Base-by-base conservation (phyloP, 306 rosid genomes). In the Abrus precatorius region DNA sequence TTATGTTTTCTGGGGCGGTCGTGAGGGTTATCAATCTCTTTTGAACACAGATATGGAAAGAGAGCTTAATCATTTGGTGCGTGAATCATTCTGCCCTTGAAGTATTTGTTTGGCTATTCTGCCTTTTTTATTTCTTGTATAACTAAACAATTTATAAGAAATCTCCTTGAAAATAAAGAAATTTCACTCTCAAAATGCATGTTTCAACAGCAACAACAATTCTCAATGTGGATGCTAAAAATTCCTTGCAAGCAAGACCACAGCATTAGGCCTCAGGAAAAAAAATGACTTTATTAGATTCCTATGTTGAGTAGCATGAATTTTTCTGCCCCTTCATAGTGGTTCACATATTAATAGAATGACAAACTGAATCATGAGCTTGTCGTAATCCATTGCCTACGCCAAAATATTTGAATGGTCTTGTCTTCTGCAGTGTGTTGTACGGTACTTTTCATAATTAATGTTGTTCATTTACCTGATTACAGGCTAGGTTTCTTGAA, bases 1-100 rank as follows among this genome's bases (percentile, higher is more conserved):
- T 85, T 95, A 91, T 77, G 99, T 93, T 40, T 93, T 95, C 73
- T 95, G 99, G 99, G 99, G 98, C 7, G 99, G 99, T 14, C 99
- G 97, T 34, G 98, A 93, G 87, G 99, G 99, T 72, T 95, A 95
- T 43, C 99, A 95, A 72, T 80, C 92, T 79, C 98, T 93, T 63
- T 60, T 93, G 88, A 95, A 95, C 92, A 95, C 99, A 7, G 98
- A 93, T 86, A 93, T 95, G 99, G 98, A 93, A 77, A 86, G 94
- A 48, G 98, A 95, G 83, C 94, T 95, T 68, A 87, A 95, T 87
- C 98, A 95, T 83, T 63, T 95, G 92, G 99, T 95, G 53, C 0
- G 94, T 76, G 63, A 30, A 43, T 40, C 63, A 14, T 40, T 28
- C 44, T 66, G 11, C 47, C 55, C 29, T 66, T 30, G 11, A 68